Conservation (phyloP, 2,329 filamentous ascomycete species). For the Colletotrichum sp. region DNA sequence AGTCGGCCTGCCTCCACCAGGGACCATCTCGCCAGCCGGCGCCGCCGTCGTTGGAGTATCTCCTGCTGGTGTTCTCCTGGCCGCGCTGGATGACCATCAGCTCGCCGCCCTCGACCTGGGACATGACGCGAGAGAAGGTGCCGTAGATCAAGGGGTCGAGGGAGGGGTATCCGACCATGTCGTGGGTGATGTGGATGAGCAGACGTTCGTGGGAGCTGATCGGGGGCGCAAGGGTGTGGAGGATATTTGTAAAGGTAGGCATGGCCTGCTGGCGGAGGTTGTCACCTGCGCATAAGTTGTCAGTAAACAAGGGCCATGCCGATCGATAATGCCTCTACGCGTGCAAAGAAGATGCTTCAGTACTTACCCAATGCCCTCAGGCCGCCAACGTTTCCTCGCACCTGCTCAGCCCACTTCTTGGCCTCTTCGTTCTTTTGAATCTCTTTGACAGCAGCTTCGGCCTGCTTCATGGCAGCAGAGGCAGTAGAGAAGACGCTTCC, state of each 20-base stretch:
- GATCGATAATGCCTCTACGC: background rate
- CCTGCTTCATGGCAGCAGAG: slow-evolving; percentile 86
- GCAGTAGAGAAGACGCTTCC: slow-evolving; percentile 84
- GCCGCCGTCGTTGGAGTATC: slow-evolving; percentile 61
- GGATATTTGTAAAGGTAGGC: slow-evolving; percentile 91
- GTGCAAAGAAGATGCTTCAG: background rate
- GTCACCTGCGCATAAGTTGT: slow-evolving; percentile 63
- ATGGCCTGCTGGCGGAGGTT: slow-evolving; percentile 86
- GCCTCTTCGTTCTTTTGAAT: slow-evolving; percentile 97
- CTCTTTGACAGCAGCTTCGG: slow-evolving; percentile 90
- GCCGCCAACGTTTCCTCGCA: slow-evolving; percentile 84
- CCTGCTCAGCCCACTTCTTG: slow-evolving; percentile 93
- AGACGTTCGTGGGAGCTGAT: slow-evolving; percentile 97
- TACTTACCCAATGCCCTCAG: slow-evolving; percentile 75
- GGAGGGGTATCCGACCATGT: slow-evolving; percentile 91
- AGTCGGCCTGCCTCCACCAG: slow-evolving; percentile 83
- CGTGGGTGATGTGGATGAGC: slow-evolving; percentile 96
- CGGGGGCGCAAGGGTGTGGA: slow-evolving; percentile 93
- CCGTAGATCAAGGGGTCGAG: slow-evolving; percentile 91
- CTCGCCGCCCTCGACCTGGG: slow-evolving; percentile 97
- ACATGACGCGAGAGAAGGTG: slow-evolving; percentile 95
- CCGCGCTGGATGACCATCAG: slow-evolving; percentile 93
- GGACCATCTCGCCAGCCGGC: slow-evolving; percentile 91
- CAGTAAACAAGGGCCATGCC: background rate
- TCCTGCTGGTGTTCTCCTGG: slow-evolving; percentile 77